phyloP scores from a whole-genome alignment of 2,329 filamentous ascomycete species.

The Aspergillus sclerotialis region DNA sequence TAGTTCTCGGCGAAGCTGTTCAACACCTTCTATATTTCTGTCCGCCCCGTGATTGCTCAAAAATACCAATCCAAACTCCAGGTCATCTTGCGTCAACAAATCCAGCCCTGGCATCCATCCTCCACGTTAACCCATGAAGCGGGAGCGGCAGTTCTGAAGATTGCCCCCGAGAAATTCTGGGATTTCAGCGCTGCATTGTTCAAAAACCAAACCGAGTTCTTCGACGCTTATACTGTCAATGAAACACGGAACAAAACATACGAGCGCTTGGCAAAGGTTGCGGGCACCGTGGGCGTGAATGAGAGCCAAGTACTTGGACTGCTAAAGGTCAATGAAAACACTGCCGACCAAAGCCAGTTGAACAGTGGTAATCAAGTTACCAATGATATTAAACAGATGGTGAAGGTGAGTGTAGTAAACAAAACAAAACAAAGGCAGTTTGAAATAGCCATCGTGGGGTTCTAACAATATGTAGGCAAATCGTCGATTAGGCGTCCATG shows the following conservation, averaged over 20 bases:
- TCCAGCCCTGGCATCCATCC: conserved; percentile 92
- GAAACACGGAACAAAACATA: conserved; percentile 85
- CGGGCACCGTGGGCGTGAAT: conserved; percentile 58
- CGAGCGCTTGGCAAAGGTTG: conserved; percentile 68
- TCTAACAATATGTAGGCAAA: conserved; percentile 39
- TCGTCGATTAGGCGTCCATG: conserved; percentile 74
- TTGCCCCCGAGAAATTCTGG: conserved; percentile 70
- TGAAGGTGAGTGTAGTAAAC: conserved; percentile 64
- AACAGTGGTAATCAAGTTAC: conserved; percentile 80
- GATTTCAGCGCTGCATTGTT: conserved; percentile 66
- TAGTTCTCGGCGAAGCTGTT: conserved; percentile 65
- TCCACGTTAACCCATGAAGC: conserved; percentile 68
- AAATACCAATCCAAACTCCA: conserved; percentile 58
- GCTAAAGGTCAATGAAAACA: conserved; percentile 62
- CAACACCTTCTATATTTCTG: conserved; percentile 61
- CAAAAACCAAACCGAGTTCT: conserved; percentile 65
- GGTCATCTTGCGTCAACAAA: conserved; percentile 81
- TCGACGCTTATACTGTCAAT: conserved; percentile 75
- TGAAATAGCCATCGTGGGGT: background rate
- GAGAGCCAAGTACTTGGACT: conserved; percentile 63
- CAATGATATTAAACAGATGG: conserved; percentile 73
- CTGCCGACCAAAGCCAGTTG: conserved; percentile 58
- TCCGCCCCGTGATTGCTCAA: conserved; percentile 57
- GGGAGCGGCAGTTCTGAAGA: conserved; percentile 67
- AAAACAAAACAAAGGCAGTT: conserved; percentile 1